Evolutionary conservation across 164 flowering plant species (phyloP).

Genomic region (Macadamia integrifolia): DNA sequence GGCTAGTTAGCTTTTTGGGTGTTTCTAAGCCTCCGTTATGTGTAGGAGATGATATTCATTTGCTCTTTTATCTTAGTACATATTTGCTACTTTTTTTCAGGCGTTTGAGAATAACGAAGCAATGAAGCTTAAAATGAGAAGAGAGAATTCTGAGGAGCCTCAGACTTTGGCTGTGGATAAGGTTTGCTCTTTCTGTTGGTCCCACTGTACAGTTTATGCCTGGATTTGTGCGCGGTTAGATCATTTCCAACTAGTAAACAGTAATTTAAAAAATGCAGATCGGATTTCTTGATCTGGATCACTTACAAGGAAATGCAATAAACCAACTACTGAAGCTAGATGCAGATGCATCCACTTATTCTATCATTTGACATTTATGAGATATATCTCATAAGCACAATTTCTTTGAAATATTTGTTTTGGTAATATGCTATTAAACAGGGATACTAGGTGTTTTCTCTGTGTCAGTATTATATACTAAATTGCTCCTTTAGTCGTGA

Average conservation of each 20-base stretch:
- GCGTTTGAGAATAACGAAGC: constrained; percentile 70
- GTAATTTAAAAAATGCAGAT: too few relatives aligned
- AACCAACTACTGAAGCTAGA: too few relatives aligned
- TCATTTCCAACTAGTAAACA: background rate
- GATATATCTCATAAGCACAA: too few relatives aligned
- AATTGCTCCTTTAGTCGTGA: too few relatives aligned
- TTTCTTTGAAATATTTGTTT: too few relatives aligned
- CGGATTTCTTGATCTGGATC: too few relatives aligned
- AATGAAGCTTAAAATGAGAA: constrained; percentile 45
- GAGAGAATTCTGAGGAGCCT: constrained; percentile 44
- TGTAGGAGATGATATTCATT: background rate
- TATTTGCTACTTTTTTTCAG: constrained; percentile 29
- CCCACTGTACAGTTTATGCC: background rate
- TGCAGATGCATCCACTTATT: too few relatives aligned
- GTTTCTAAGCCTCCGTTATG: background rate
- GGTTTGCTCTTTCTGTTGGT: constrained; percentile 28
- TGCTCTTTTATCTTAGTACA: background rate
- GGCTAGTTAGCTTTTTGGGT: background rate
- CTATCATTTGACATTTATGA: too few relatives aligned
- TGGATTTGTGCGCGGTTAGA: background rate
- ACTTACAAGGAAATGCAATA: too few relatives aligned
- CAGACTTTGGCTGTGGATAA: constrained; percentile 49
- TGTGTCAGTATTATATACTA: too few relatives aligned
- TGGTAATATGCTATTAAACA: too few relatives aligned
- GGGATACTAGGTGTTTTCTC: too few relatives aligned